Evolutionary conservation across 139 green algal species (phyloP), one percentile per base, ranked within the genome.

Genomic region (Micractinium conductrix): DNA sequence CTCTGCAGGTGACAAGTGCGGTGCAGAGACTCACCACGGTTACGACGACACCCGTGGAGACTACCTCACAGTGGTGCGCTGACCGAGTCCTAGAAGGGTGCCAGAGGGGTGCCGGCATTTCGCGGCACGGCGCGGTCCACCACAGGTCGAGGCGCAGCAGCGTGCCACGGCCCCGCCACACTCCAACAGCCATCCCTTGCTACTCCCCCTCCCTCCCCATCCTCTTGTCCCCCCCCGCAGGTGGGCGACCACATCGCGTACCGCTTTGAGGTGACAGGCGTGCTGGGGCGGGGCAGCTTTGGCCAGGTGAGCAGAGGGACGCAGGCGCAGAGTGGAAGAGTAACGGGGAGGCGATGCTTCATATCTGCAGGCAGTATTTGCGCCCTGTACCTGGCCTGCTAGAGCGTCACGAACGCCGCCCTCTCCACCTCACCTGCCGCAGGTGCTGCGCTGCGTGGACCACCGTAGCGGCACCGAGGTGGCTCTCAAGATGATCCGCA

Each of bases 401-500:
- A 6, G 60, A 9, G 17, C 26, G 22, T 9, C 60, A 68, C 17
- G 22, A 68, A 68, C 60, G 60, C 60, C 17, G 14, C 38, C 7
- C 3, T 8, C 30, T 14, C 2, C n/a, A 6, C 30, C 37, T 6
- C 37, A 6, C 37, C 68, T n/a, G 35, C 37, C 37, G 48, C 69
- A 85, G 80, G 97, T 99, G 68, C 92, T 93, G 37, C 79, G 90
- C 44, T 97, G 93, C 80, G 87, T 91, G 42, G 90, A 92, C 43
- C 83, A 86, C 44, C 69, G 21, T 6, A 76, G 35, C 5, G 73
- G 74, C 1, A 24, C 45, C 12, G 21, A 71, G 4, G 90, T 96
- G 45, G 95, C 95, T 1, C 86, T 98, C 5, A 99, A 99, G 89
- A 95, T 99, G 48, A 98, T 99, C 87, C 98, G 99, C 88, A 98